A percentile compares a stretch with the other conserved stretches of the same genome.
Evolutionary conservation across 345 rosid species (phyloP).

Genomic region (Kandelia obovata): DNA sequence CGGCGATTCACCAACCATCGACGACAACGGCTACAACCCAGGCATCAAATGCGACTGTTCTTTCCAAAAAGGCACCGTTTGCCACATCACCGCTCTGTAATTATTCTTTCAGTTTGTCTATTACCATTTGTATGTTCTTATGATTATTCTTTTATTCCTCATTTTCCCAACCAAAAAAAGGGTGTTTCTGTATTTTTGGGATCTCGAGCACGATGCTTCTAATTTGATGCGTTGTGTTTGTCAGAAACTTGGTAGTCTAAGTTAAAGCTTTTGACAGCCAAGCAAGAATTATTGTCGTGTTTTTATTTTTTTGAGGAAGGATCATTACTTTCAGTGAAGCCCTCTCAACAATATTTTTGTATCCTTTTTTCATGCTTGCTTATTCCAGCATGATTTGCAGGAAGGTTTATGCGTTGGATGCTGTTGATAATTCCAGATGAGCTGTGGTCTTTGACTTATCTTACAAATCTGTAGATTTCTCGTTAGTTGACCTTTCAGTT

Average conservation of each 20-base stretch:
- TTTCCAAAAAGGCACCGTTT: constrained; percentile 23
- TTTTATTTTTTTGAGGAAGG: neutral
- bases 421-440: constrained; percentile 47
- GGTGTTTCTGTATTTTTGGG: too few relatives aligned
- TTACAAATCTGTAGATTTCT: constrained; percentile 41
- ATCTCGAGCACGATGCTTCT: too few relatives aligned
- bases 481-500: neutral
- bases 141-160: too few relatives aligned
- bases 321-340: neutral
- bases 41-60: constrained; percentile 59
- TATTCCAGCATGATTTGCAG: constrained; percentile 24
- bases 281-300: too few relatives aligned
- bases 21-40: constrained; percentile 30
- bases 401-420: constrained; percentile 33
- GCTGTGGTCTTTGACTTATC: constrained; percentile 45
- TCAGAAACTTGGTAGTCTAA: too few relatives aligned
- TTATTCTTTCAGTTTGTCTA: neutral
- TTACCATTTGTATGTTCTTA: too few relatives aligned
- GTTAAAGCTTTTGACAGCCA: too few relatives aligned
- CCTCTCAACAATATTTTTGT: neutral
- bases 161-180: too few relatives aligned
- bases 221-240: too few relatives aligned
- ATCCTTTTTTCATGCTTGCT: neutral
- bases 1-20: constrained; percentile 15
- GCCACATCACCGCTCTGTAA: constrained; percentile 40